Percentiles rank a stretch among this genome's conserved stretches.
Evolutionary conservation across 495 filamentous ascomycete species (phyloP).

Genomic region (Annulohypoxylon stygium): DNA sequence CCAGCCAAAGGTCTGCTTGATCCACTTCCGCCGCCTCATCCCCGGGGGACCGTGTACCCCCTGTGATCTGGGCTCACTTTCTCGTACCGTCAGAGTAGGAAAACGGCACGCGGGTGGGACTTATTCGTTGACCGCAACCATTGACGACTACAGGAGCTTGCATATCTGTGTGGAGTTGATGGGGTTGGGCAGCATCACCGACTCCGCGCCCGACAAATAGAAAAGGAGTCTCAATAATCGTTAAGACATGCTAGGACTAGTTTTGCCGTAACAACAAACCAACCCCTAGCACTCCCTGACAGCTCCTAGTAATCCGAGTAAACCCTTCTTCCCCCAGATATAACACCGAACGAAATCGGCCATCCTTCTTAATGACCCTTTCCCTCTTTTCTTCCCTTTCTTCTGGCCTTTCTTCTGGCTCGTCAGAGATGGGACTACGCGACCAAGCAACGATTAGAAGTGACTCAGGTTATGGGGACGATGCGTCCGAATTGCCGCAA

Average conservation of each 20-base stretch:
- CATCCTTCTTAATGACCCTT: conserved; percentile 38
- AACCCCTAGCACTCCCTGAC: not conserved
- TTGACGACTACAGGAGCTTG: conserved; percentile 48
- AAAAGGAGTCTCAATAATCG: conserved; percentile 38
- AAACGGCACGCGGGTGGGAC: conserved; percentile 47
- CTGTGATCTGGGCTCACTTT: conserved; percentile 44
- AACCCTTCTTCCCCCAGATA: conserved; percentile 32
- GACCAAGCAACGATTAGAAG: conserved; percentile 54
- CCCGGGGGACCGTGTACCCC: conserved; percentile 46
- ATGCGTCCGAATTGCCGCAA: conserved; percentile 49
- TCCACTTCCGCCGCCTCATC: conserved; percentile 52
- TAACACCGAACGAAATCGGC: conserved; percentile 45
- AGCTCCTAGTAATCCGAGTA: conserved; percentile 12
- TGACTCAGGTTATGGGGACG: conserved; percentile 55
- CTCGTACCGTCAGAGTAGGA: conserved; percentile 44
- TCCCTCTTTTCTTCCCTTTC: conserved; percentile 44
- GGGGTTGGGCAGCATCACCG: conserved; percentile 55
- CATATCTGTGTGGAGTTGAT: conserved; percentile 50
- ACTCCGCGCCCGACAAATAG: conserved; percentile 42
- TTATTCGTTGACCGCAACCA: conserved; percentile 37
- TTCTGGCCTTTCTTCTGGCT: conserved; percentile 42
- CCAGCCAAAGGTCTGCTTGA: conserved; percentile 36
- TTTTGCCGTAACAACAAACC: conserved; percentile 16
- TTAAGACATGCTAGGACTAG: conserved; percentile 35
- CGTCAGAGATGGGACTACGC: conserved; percentile 54